phyloP scores from a whole-genome alignment of 2,329 filamentous ascomycete species.

The Gaeumannomyces tritici region DNA sequence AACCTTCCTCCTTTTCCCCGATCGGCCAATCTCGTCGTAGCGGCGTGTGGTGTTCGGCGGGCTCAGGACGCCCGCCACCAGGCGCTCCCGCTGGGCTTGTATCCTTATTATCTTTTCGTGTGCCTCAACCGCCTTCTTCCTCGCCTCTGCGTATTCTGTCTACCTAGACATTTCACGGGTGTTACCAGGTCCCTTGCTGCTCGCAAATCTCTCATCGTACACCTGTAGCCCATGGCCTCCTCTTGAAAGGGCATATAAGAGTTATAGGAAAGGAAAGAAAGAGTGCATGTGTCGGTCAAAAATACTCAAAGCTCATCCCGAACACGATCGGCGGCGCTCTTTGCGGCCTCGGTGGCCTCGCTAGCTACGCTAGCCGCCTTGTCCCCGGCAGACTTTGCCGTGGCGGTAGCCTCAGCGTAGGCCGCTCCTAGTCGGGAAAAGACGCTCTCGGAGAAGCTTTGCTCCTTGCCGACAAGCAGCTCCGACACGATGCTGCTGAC shows the following conservation, averaged over 20 bases:
- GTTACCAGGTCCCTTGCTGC: too few relatives aligned
- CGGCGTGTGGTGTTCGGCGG: background rate
- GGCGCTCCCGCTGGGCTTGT: background rate
- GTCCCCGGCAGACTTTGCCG: constrained; percentile 24
- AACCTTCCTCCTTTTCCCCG: background rate
- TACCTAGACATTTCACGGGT: too few relatives aligned
- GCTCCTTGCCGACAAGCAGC: constrained; percentile 66
- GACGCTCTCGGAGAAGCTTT: constrained; percentile 73
- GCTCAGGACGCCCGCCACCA: too few relatives aligned
- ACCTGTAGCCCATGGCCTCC: background rate
- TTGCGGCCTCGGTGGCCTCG: constrained; percentile 31
- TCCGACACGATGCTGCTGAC: constrained; percentile 68
- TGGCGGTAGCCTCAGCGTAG: constrained; percentile 58
- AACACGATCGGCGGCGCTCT: constrained; percentile 23
- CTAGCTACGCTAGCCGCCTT: constrained; percentile 26
- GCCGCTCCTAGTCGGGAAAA: constrained; percentile 61
- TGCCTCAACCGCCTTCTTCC: background rate
- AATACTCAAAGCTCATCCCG: constrained; percentile 29
- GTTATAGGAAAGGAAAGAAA: background rate
- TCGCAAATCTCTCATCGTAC: background rate
- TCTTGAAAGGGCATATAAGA: background rate
- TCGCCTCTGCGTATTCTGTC: background rate
- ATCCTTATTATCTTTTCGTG: background rate
- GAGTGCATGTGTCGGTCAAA: too few relatives aligned
- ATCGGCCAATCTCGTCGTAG: background rate